A percentile compares a stretch with the other conserved stretches of the same genome.
phyloP scores from a whole-genome alignment of 2,329 filamentous ascomycete genomes.

The Apiospora arundinis region DNA sequence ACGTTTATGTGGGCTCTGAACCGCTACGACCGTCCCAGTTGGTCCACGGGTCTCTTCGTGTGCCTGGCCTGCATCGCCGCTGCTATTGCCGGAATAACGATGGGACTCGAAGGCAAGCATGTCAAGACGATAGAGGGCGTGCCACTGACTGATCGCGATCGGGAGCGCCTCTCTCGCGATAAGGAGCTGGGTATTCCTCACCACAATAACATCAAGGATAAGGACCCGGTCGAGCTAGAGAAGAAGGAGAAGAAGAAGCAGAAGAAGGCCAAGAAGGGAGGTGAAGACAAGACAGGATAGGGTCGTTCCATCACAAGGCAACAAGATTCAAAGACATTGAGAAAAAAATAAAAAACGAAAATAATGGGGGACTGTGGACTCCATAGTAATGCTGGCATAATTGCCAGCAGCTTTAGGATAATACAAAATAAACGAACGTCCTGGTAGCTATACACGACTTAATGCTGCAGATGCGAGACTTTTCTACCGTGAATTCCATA shows the following conservation, averaged over 20 bases:
- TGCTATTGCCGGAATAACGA: slow-evolving; percentile 70
- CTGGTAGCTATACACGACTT: background rate
- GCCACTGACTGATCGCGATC: slow-evolving; percentile 63
- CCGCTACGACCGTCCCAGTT: slow-evolving; percentile 74
- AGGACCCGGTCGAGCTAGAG: slow-evolving; percentile 53
- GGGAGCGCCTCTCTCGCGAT: slow-evolving; percentile 56
- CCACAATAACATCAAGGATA: slow-evolving; percentile 63
- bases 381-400: background rate
- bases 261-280: slow-evolving; percentile 34
- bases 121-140: slow-evolving; percentile 77
- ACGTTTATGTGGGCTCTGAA: slow-evolving; percentile 86
- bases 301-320: background rate
- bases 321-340: background rate
- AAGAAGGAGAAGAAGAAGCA: slow-evolving; percentile 45
- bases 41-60: slow-evolving; percentile 82
- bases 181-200: slow-evolving; percentile 62
- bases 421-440: slow-evolving; percentile 9
- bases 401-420: background rate
- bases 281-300: slow-evolving; percentile 20
- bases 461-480: background rate
- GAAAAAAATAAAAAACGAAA: background rate
- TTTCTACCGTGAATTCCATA: background rate
- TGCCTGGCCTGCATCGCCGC: slow-evolving; percentile 74
- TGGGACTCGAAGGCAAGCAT: slow-evolving; percentile 73
- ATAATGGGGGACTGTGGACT: background rate